These are phyloP conservation scores for Elaeis oleifera DNA, from an alignment of 202 grass and related monocot genomes.

Conservation along the genomic window DNA sequence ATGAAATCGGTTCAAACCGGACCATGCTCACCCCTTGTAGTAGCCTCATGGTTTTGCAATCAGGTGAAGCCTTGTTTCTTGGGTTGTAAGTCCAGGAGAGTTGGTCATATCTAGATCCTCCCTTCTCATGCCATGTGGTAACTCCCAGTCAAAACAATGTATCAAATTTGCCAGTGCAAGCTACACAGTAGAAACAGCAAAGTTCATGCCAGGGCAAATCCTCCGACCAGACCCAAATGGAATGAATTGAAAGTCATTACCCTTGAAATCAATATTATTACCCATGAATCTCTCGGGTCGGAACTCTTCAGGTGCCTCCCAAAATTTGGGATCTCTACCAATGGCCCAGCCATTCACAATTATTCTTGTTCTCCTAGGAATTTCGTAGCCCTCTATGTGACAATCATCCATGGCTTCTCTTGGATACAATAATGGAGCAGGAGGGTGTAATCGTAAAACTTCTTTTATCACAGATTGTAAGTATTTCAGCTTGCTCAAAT, in stretches of 20 bases:
- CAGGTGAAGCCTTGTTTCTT: conserved; percentile 30
- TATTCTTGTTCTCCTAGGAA: conserved; percentile 30
- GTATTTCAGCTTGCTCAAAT: conserved; percentile 18
- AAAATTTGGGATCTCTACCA: conserved; percentile 28
- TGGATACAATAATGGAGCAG: conserved; percentile 39
- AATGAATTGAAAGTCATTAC: conserved; percentile 42
- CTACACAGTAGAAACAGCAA: conserved; percentile 38
- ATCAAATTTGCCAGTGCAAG: conserved; percentile 45
- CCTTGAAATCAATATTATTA: conserved; percentile 35
- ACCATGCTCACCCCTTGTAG: no score
- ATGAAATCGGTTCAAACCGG: no score
- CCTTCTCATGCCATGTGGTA: conserved; percentile 14
- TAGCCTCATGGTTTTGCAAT: conserved; percentile 17
- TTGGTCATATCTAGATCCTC: conserved; percentile 39
- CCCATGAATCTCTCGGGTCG: conserved; percentile 33
- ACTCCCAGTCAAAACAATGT: conserved; percentile 43
- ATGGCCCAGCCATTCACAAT: conserved; percentile 49
- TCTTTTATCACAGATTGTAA: conserved; percentile 58
- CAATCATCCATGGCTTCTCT: conserved; percentile 33
- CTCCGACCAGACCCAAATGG: conserved; percentile 47
- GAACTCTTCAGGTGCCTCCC: conserved; percentile 38
- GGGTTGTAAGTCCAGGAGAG: conserved; percentile 21
- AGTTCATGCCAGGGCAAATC: conserved; percentile 41
- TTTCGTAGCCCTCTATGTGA: conserved; percentile 28
- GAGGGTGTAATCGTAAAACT: conserved; percentile 55